Conservation (phyloP, 1,284 basidiomycete genomes). For the Pseudozyma thailandica region DNA sequence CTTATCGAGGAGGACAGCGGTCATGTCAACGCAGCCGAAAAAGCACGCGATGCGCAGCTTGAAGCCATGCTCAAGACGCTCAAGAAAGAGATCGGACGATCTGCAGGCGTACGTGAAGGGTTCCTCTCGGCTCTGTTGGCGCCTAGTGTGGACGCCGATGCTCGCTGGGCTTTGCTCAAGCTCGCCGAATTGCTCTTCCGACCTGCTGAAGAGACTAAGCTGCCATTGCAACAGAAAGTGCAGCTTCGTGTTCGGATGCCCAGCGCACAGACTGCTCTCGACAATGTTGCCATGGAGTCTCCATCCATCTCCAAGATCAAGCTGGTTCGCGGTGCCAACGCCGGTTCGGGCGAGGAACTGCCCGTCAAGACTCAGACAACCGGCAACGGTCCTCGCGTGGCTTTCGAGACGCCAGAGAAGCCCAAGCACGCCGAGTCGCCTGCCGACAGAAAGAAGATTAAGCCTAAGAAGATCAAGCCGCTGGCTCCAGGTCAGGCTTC, state of each 20-base stretch:
- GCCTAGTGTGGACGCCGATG: slow-evolving; percentile 79
- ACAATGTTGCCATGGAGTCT: slow-evolving; percentile 23
- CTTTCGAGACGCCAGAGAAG: slow-evolving; percentile 48
- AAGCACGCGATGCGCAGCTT: slow-evolving; percentile 73
- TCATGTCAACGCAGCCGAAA: slow-evolving; percentile 49
- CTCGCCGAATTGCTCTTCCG: slow-evolving; percentile 88
- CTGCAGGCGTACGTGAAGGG: slow-evolving; percentile 64
- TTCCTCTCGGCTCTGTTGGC: slow-evolving; percentile 61
- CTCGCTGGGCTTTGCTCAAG: slow-evolving; percentile 90
- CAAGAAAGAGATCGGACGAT: slow-evolving; percentile 65
- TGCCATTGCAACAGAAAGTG: slow-evolving; percentile 59
- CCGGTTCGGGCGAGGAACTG: slow-evolving; percentile 17
- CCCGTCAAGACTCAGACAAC: slow-evolving; percentile 14
- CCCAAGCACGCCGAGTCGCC: slow-evolving; percentile 46
- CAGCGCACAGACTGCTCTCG: slow-evolving; percentile 24
- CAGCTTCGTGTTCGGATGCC: slow-evolving; percentile 74
- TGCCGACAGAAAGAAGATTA: slow-evolving; percentile 67
- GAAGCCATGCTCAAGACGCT: slow-evolving; percentile 60
- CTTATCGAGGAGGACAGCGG: slow-evolving; percentile 53
- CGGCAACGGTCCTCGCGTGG: slow-evolving; percentile 40
- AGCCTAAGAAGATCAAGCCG: slow-evolving; percentile 67
- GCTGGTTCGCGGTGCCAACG: slow-evolving; percentile 30
- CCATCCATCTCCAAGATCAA: slow-evolving; percentile 51
- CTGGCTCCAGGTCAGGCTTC: slow-evolving; percentile 73
- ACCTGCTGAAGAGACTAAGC: slow-evolving; percentile 70